Evolutionary conservation across 495 filamentous ascomycete species (phyloP), one percentile per base, ranked within the genome.

Genomic region (Annulohypoxylon stygium): DNA sequence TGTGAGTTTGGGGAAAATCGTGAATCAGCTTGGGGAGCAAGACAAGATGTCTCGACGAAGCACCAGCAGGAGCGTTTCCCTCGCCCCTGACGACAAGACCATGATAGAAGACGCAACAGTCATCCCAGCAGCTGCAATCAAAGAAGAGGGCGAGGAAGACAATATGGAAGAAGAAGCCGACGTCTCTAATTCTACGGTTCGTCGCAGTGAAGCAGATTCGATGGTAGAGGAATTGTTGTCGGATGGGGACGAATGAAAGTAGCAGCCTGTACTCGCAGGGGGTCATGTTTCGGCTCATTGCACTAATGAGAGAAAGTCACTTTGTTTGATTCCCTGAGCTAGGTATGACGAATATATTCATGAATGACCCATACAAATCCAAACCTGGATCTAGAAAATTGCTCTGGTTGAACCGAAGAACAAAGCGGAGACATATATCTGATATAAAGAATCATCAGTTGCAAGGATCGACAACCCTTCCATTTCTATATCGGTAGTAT

Each of bases 1-100:
- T 74, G 88, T 91, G 74, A 81, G 76, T 37, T 80, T 91, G 0
- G 87, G 86, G 53, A 90, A 90, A 81, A 89, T 90, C 47, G 86
- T 89, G 50, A 88, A 88, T 55, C 76, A 79, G n/a, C 78, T 89
- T 11, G 83, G 83, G 18, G 83, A 84, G 20, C 78, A 78, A 51
- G 78, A 76, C 11, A 73, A 67, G 25, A 73, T 65, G 65, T 79
- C 78, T 16, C 65, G 80, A 26, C 73, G 81, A 58, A 84, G 83
- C 45, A 69, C 77, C 4, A 83, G 82, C 63, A 74, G 81, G 16
- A 77, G 77, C 6, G 80, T 75, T 1, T 79, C 73, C 14, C 74
- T 76, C 11, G 74, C 73, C 9, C 67, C 73, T 0, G 79, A 75
- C 16, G 79, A 76, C 30, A 74, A 74, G 33, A 65, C 50, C 47